Conservation (phyloP, 106 monocot species). For the Alisma plantagoaquatica region DNA sequence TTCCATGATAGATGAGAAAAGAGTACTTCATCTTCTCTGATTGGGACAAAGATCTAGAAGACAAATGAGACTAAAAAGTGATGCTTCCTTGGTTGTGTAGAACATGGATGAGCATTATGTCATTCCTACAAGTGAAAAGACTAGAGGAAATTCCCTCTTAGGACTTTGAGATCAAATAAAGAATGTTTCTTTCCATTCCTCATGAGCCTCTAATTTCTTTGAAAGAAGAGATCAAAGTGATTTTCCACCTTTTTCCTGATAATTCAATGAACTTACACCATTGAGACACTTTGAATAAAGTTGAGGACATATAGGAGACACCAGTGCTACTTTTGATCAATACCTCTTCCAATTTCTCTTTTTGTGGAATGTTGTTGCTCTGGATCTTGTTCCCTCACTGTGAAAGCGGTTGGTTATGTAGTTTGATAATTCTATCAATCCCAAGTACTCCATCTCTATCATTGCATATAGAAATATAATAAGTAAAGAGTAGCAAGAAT, state of each 20-base stretch:
- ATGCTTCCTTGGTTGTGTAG: constrained; percentile 12
- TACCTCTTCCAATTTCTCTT: constrained; percentile 2
- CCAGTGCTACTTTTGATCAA: not conserved
- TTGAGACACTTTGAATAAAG: too few species aligned
- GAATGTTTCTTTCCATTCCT: constrained; percentile 12
- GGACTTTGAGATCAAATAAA: constrained; percentile 11
- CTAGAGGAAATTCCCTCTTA: constrained; percentile 1
- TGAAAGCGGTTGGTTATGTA: not conserved
- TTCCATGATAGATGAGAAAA: too few species aligned
- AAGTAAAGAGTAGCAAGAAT: not conserved
- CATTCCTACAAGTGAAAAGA: constrained; percentile 12
- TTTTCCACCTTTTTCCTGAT: constrained; percentile 3
- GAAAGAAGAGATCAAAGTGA: constrained; percentile 8
- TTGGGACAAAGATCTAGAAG: too few species aligned
- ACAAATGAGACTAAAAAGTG: constrained; percentile 8
- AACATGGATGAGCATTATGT: constrained; percentile 24
- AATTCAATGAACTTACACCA: constrained; percentile 1
- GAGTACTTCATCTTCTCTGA: too few species aligned
- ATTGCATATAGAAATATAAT: not conserved
- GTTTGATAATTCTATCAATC: not conserved
- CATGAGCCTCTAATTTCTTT: constrained; percentile 9
- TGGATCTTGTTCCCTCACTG: not conserved
- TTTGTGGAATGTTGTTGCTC: constrained; percentile 1
- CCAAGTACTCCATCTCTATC: constrained; percentile 1
- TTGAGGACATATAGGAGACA: not conserved